A percentile compares a stretch with the other conserved stretches of the same genome.
Conservation (phyloP, 179 eudicot genomes). For the Camellia oleifera region DNA sequence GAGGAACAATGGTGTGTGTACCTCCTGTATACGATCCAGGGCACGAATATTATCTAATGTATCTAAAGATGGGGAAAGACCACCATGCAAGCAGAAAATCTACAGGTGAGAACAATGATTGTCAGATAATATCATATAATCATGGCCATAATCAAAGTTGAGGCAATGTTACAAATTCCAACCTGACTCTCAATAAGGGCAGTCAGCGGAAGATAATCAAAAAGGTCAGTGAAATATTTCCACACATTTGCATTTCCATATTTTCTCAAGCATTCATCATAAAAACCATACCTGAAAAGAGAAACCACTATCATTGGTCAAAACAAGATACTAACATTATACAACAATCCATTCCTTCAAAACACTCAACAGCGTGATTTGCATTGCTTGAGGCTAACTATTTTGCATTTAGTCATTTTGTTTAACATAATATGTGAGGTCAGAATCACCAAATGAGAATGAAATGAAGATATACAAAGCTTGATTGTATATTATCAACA, state of each 20-base stretch:
- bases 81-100: constrained; percentile 92
- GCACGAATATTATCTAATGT: constrained; percentile 89
- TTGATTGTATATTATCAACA: too few species aligned
- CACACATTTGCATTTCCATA: constrained; percentile 94
- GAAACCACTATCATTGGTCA: neutral
- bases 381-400: too few species aligned
- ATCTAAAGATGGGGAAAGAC: constrained; percentile 89
- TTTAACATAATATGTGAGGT: too few species aligned
- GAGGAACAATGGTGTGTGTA: constrained; percentile 13
- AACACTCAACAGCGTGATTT: too few species aligned
- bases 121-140: neutral
- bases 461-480: too few species aligned
- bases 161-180: constrained; percentile 13
- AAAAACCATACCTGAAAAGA: constrained; percentile 68
- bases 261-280: constrained; percentile 91
- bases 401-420: too few species aligned
- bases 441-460: too few species aligned
- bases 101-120: constrained; percentile 22
- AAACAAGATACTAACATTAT: neutral
- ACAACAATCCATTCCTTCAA: too few species aligned
- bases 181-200: constrained; percentile 97
- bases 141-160: neutral
- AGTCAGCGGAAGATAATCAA: constrained; percentile 87
- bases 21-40: constrained; percentile 92
- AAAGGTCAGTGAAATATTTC: constrained; percentile 87